These are phyloP conservation scores for Ganoderma boninense DNA, from an alignment of 1,284 basidiomycete species.

Conservation along the genomic window DNA sequence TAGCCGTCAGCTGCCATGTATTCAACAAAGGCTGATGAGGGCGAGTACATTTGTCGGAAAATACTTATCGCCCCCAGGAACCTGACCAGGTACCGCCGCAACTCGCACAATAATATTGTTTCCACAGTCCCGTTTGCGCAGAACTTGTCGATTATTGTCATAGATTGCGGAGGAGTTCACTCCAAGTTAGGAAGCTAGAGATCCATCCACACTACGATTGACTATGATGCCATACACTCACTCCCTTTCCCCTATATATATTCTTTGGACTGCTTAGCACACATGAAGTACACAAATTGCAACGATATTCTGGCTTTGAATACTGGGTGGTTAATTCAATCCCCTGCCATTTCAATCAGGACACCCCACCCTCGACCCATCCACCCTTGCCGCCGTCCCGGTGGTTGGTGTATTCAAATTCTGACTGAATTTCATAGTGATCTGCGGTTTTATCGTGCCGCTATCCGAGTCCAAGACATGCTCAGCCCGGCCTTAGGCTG, in stretches of 20 bases:
- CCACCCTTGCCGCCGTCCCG: constrained; percentile 41
- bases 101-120: too few species aligned
- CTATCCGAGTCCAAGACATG: background rate
- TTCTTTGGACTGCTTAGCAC: background rate
- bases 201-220: background rate
- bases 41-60: too few species aligned
- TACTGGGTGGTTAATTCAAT: constrained; percentile 46
- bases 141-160: background rate
- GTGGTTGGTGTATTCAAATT: constrained; percentile 29
- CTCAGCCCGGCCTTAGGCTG: background rate
- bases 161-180: too few species aligned
- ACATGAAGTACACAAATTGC: background rate
- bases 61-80: too few species aligned
- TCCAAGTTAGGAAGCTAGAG: too few species aligned
- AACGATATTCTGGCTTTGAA: background rate
- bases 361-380: constrained; percentile 40
- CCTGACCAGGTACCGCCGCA: too few species aligned
- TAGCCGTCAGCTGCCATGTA: too few species aligned
- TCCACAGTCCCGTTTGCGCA: background rate
- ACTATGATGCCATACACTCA: background rate
- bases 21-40: too few species aligned
- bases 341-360: constrained; percentile 45
- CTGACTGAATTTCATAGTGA: constrained; percentile 34
- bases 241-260: background rate
- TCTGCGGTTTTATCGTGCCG: constrained; percentile 13